Percentiles rank a stretch among this genome's conserved stretches.
These are phyloP conservation scores for Cystodermella granulosa DNA, from an alignment of 1,284 basidiomycete species.

Conservation along the genomic window DNA sequence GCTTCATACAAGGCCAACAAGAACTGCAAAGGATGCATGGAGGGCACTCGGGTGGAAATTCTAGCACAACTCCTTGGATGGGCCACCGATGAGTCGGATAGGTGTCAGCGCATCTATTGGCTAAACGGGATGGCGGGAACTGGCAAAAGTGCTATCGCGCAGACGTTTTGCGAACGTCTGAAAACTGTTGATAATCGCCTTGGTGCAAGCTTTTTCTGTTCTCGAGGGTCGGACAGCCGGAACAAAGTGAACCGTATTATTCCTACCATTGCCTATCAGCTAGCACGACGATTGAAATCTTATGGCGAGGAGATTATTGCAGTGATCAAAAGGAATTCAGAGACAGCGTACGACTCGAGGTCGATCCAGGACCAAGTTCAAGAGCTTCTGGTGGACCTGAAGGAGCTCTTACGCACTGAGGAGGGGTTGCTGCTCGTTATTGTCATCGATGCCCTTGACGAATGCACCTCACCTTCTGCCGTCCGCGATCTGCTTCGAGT, in stretches of 20 bases:
- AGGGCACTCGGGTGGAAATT: too few relatives aligned
- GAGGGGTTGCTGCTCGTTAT: not conserved
- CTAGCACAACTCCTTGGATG: too few relatives aligned
- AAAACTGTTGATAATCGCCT: too few relatives aligned
- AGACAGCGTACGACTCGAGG: too few relatives aligned
- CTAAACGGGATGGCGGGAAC: too few relatives aligned
- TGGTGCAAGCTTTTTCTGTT: constrained; percentile 1
- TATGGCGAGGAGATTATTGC: not conserved
- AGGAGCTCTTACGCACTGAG: not conserved
- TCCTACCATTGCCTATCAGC: not conserved
- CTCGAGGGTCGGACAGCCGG: not conserved
- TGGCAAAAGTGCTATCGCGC: too few relatives aligned
- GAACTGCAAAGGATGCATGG: too few relatives aligned
- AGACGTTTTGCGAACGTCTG: too few relatives aligned
- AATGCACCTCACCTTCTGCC: not conserved
- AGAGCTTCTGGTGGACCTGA: not conserved
- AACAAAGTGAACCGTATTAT: not conserved
- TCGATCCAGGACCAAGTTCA: not conserved
- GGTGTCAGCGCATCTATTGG: too few relatives aligned
- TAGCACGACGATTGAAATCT: not conserved
- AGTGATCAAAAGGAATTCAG: not conserved
- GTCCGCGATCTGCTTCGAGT: not conserved
- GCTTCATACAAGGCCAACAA: too few relatives aligned
- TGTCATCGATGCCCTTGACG: not conserved
- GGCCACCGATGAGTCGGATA: too few relatives aligned